Base-by-base conservation (phyloP, 352 stramenopile genomes). In the Blastocystis sp. region DNA sequence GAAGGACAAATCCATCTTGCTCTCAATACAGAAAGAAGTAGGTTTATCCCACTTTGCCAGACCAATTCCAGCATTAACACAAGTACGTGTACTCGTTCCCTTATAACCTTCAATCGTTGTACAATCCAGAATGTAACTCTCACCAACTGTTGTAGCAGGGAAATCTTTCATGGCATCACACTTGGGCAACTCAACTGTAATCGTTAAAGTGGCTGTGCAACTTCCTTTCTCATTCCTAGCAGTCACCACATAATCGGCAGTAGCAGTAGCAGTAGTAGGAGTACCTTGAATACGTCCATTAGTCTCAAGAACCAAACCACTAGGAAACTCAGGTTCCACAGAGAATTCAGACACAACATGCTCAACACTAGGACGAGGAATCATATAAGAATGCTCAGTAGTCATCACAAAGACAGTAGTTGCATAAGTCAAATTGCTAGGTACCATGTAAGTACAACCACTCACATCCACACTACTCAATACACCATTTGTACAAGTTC, bases 1-100 rank as follows among this genome's bases (percentile, higher is more conserved):
- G 11, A 69, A 42, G 46, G 73, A 59, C 35, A 86, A 27, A 35
- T 58, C 29, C 9, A 86, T 5, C 75, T 75, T 86, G 6, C n/a
- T 77, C 56, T 75, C 37, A 49, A 86, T 39, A 37, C 57, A 86
- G 37, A 66, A 86, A n/a, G 14, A 5, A 11, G 35, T 16, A 7
- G 57, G 37, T 0, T 12, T 21, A 14, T 4, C 19, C 61, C 57
- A 75, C 5, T 49, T 29, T 21, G n/a, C 57, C 3, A 7, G 5
- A 11, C 5, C 4, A 39, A 7, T 21, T n/a, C 6, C 27, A 3
- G 3, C 39, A 49, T 58, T 9, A 7, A 27, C n/a, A 39, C 69
- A 80, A 3, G 39, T 32, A n/a, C 69, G 69, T n/a, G 21, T 27
- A 5, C 39, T 61, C 4, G 39, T 61, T 27, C 69, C 69, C 39